Percentiles rank a stretch among this genome's conserved stretches.
These are phyloP conservation scores for Penicillium soppii DNA, from an alignment of 495 filamentous ascomycete species.

Conservation along the genomic window DNA sequence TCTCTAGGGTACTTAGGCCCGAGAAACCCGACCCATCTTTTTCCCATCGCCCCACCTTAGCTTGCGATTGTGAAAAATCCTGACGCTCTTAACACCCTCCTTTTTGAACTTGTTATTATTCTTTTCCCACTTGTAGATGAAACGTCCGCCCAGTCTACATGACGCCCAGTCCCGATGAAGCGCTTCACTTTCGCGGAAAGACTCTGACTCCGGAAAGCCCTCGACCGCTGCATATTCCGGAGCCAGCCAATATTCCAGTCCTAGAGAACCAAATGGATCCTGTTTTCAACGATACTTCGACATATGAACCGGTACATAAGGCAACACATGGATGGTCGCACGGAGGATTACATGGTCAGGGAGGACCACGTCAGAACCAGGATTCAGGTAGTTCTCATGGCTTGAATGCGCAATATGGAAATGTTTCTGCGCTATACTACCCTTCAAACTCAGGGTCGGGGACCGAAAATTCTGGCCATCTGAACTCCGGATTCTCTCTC, in stretches of 20 bases:
- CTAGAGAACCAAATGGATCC: slow-evolving; percentile 74
- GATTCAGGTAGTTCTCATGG: slow-evolving; percentile 25
- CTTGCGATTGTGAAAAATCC: slow-evolving; percentile 32
- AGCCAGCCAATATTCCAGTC: slow-evolving; percentile 68
- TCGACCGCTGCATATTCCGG: slow-evolving; percentile 66
- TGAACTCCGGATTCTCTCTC: slow-evolving; percentile 22
- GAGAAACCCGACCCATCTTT: slow-evolving; percentile 13
- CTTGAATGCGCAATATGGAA: slow-evolving; percentile 18
- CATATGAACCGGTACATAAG: slow-evolving; percentile 39
- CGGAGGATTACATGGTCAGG: slow-evolving; percentile 16
- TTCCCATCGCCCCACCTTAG: slow-evolving; percentile 36
- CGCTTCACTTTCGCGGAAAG: slow-evolving; percentile 65
- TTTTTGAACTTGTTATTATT: slow-evolving; percentile 5
- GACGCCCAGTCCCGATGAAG: slow-evolving; percentile 64
- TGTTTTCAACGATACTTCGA: slow-evolving; percentile 65
- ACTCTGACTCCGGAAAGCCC: slow-evolving; percentile 71
- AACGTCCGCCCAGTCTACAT: slow-evolving; percentile 50
- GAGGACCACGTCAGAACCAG: slow-evolving; percentile 15
- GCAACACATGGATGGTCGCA: slow-evolving; percentile 19
- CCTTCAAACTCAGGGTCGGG: slow-evolving; percentile 30
- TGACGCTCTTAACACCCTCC: background rate
- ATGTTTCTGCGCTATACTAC: slow-evolving; percentile 25
- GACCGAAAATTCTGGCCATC: slow-evolving; percentile 2
- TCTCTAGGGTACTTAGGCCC: background rate
- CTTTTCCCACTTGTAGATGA: slow-evolving; percentile 38